These are phyloP conservation scores for Calonectria pteridis DNA, from an alignment of 2,329 filamentous ascomycete genomes.

Conservation along the genomic window DNA sequence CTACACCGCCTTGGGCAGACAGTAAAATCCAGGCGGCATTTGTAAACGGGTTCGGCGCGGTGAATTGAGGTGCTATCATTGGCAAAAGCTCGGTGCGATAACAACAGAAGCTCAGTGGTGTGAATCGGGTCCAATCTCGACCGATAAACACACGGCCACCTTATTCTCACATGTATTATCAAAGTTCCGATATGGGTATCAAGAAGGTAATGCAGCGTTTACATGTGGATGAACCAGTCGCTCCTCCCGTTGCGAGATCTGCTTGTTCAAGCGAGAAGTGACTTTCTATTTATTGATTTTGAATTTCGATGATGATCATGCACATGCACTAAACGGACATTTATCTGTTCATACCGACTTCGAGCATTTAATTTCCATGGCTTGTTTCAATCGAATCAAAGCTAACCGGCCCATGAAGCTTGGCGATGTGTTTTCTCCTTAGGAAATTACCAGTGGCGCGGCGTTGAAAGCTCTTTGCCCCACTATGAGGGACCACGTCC, in stretches of 20 bases:
- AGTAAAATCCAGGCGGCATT: not conserved
- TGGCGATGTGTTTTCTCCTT: not conserved
- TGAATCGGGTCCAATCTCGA: not conserved
- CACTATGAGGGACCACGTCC: conserved; percentile 1
- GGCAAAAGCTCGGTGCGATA: not conserved
- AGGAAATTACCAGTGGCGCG: not conserved
- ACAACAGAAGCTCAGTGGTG: too few relatives aligned
- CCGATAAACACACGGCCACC: not conserved
- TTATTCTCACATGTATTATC: not conserved
- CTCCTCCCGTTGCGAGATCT: not conserved
- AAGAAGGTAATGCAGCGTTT: not conserved
- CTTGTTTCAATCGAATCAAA: not conserved
- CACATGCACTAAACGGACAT: not conserved
- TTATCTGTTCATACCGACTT: not conserved
- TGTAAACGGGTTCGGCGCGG: not conserved
- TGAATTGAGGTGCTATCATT: not conserved
- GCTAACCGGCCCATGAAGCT: not conserved
- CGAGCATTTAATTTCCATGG: not conserved
- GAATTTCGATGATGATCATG: not conserved
- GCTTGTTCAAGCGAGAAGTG: not conserved
- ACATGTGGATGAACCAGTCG: not conserved
- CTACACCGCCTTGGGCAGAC: not conserved
- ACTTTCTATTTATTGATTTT: conserved; percentile 6
- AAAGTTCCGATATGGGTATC: not conserved
- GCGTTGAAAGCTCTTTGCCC: not conserved